These are phyloP conservation scores for Candida incommunis DNA, from an alignment of 805 yeast genomes.

Conservation along the genomic window DNA sequence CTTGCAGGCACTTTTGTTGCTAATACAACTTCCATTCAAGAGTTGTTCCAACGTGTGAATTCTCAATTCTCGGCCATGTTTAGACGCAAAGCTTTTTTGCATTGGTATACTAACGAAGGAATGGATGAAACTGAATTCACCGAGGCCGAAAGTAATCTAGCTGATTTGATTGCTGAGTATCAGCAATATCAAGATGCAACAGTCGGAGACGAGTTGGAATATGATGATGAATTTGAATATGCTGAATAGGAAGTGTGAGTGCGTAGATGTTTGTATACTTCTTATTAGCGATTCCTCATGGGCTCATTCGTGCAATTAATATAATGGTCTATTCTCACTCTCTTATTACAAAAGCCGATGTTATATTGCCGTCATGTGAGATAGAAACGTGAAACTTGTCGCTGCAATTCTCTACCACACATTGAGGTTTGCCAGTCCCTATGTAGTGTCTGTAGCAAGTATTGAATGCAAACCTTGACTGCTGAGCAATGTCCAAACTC, in stretches of 20 bases:
- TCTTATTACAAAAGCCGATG: conserved; percentile 39
- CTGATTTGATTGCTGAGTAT: conserved; percentile 76
- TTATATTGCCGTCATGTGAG: conserved; percentile 51
- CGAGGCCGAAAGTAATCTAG: conserved; percentile 87
- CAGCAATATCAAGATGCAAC: conserved; percentile 85
- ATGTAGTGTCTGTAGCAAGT: conserved; percentile 41
- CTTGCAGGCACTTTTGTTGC: conserved; percentile 91
- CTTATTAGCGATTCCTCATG: too few species aligned
- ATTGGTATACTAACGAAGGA: conserved; percentile 93
- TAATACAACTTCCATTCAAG: conserved; percentile 86
- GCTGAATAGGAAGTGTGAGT: too few species aligned
- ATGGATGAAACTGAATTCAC: conserved; percentile 92
- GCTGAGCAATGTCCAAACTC: conserved; percentile 35
- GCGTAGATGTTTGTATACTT: too few species aligned
- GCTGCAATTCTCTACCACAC: conserved; percentile 5
- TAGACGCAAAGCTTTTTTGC: conserved; percentile 87
- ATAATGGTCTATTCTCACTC: neutral
- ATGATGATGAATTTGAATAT: conserved; percentile 44
- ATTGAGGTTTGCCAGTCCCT: conserved; percentile 8
- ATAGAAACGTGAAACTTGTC: conserved; percentile 38
- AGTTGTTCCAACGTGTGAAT: conserved; percentile 77
- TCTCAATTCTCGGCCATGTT: conserved; percentile 87
- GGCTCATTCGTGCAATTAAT: too few species aligned
- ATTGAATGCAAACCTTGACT: conserved; percentile 37
- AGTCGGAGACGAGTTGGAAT: conserved; percentile 55